Evolutionary conservation across 257 asterid species (phyloP), one percentile per base, ranked within the genome.

Genomic region (Solanum rostratum): DNA sequence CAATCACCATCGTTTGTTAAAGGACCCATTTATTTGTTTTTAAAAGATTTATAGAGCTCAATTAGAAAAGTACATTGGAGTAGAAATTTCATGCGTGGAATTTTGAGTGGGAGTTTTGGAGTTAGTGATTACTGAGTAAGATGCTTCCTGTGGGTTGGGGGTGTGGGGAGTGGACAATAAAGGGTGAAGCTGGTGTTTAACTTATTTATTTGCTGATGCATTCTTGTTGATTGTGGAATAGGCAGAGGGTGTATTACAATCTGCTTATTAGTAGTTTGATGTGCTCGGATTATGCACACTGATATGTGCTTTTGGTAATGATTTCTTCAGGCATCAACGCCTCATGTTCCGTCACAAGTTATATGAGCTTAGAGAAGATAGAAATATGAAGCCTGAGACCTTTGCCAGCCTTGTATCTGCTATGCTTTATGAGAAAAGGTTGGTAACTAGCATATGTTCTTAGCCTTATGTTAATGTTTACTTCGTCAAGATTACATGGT

Each of bases 401-500:
- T 96, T 96, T 92, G 94, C 99, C 22, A 96, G 97, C 92, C 97
- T 96, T 71, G 98, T 96, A 30, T 96, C 99, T 79, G 98, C 98
- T 18, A 76, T 94, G 86, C 95, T 92, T 65, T 96, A 94, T 60
- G 98, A 96, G 92, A 94, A 94, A 84, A 96, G 99, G 99, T 94
- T 55, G 6, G 92, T 89, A 73, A 70, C 55, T 73, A 30, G 7
- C 83, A 45, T 33, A 27, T 33, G 49, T 50, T 53, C 60, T 45
- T 55, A 43, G 76, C 14, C 18, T 27, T n/a, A 6, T 81, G 79
- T 82, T 37, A 13, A 71, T 0, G 11, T 78, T 29, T 78, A 78
- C 8, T 78, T 78, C 19, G 46, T 50, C 27, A 78, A 24, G 81
- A 29, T 50, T 78, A 50, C 63, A 71, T 71, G 37, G 7, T 71